These are phyloP conservation scores for Musa beccarii DNA, from an alignment of 176 grass and related monocot genomes.

Conservation along the genomic window DNA sequence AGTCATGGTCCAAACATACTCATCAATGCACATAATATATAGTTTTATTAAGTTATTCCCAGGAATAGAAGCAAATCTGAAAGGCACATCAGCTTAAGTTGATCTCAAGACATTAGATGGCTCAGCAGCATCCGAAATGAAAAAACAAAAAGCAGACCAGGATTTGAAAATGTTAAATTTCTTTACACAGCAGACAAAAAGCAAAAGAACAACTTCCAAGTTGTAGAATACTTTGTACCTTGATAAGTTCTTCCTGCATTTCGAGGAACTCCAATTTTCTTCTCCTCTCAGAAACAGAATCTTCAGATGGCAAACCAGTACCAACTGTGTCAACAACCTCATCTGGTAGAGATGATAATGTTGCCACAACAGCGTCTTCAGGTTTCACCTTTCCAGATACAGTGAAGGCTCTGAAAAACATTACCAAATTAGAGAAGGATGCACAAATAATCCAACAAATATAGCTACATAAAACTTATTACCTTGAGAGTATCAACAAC, in stretches of 20 bases:
- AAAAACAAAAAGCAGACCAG: too few species aligned
- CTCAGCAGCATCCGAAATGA: background rate
- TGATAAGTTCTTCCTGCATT: constrained; percentile 99
- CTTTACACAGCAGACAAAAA: background rate
- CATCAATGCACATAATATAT: background rate
- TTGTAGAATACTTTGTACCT: constrained; percentile 34
- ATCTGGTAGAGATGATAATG: constrained; percentile 94
- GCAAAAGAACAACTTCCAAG: background rate
- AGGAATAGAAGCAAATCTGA: background rate
- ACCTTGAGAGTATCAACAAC: constrained; percentile 97
- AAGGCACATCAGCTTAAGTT: too few species aligned
- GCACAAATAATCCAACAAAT: background rate
- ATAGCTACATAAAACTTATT: background rate
- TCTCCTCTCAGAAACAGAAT: constrained; percentile 94
- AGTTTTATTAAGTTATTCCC: background rate
- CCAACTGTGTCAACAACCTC: constrained; percentile 99
- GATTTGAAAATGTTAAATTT: too few species aligned
- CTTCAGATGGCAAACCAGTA: constrained; percentile 88
- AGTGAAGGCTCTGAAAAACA: constrained; percentile 66
- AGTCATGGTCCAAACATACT: background rate
- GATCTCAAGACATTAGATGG: background rate
- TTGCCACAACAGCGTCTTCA: constrained; percentile 97
- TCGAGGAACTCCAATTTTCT: constrained; percentile 92
- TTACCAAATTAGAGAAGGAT: background rate
- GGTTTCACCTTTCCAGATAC: constrained; percentile 97